Percentiles rank a stretch among this genome's conserved stretches.
These are phyloP conservation scores for Chaetomium sp. DNA, from an alignment of 2,329 filamentous ascomycete genomes.

Conservation along the genomic window DNA sequence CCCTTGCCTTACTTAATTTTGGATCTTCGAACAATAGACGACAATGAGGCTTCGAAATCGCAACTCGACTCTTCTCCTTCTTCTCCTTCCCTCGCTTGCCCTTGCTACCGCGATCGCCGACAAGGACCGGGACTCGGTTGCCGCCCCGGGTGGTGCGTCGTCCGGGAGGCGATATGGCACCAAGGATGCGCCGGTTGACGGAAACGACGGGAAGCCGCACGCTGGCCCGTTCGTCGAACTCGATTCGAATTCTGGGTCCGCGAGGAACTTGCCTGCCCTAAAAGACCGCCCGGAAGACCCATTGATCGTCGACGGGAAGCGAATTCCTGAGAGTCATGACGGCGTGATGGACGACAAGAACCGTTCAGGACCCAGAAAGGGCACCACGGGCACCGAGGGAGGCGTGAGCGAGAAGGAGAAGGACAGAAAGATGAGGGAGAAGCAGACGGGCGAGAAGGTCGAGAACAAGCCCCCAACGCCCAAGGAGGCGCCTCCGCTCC, in stretches of 20 bases:
- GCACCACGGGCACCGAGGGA: constrained; percentile 84
- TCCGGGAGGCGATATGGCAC: constrained; percentile 47
- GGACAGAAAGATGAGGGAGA: constrained; percentile 68
- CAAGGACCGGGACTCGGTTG: constrained; percentile 33
- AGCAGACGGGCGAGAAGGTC: constrained; percentile 63
- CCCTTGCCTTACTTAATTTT: neutral
- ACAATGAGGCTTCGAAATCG: constrained; percentile 63
- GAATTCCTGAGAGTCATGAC: constrained; percentile 66
- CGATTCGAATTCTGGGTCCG: constrained; percentile 39
- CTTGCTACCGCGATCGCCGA: constrained; percentile 45
- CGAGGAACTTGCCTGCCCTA: constrained; percentile 46
- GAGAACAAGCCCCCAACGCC: constrained; percentile 80
- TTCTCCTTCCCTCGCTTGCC: constrained; percentile 61
- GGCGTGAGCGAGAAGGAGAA: constrained; percentile 88
- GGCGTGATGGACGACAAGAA: constrained; percentile 93
- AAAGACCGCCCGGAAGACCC: constrained; percentile 56
- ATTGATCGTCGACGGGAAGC: constrained; percentile 59
- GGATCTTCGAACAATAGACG: constrained; percentile 21
- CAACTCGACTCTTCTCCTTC: constrained; percentile 59
- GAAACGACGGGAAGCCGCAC: constrained; percentile 91
- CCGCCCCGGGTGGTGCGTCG: constrained; percentile 33
- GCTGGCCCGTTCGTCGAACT: constrained; percentile 76
- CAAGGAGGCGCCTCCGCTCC: constrained; percentile 80
- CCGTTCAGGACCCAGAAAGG: constrained; percentile 73
- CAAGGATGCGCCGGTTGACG: constrained; percentile 87